phyloP scores from a whole-genome alignment of 768 basidiomycete species.

The Arthromyces matolae region DNA sequence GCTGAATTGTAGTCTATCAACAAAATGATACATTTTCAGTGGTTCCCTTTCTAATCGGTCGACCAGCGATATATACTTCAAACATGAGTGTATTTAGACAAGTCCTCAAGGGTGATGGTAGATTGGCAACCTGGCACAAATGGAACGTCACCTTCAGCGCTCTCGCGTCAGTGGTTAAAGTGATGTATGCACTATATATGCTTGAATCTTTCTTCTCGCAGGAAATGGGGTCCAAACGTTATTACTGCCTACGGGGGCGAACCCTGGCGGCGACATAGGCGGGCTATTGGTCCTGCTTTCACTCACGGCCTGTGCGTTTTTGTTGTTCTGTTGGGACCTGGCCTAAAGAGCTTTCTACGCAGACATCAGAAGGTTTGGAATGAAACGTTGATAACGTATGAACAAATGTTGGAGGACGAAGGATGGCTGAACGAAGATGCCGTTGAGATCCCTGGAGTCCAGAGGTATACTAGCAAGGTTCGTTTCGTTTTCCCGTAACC shows the following conservation, averaged over 20 bases:
- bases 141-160: too few species aligned
- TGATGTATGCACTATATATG: background rate
- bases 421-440: conserved; percentile 20
- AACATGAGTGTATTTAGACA: conserved; percentile 25
- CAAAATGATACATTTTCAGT: background rate
- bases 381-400: conserved; percentile 24
- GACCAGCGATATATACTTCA: background rate
- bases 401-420: conserved; percentile 27
- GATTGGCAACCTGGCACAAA: conserved; percentile 35
- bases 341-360: background rate
- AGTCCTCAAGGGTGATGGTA: conserved; percentile 35
- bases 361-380: conserved; percentile 33
- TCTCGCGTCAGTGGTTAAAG: background rate
- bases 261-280: conserved; percentile 41
- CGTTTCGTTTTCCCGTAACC: background rate
- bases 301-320: conserved; percentile 33
- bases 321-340: background rate
- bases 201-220: background rate
- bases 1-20: background rate
- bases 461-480: conserved; percentile 3
- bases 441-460: conserved; percentile 15
- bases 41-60: background rate
- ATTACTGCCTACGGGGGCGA: conserved; percentile 26
- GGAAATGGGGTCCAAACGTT: conserved; percentile 7
- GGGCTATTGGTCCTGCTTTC: conserved; percentile 41